Evolutionary conservation across 1,284 basidiomycete genomes (phyloP), one percentile per base, ranked within the genome.

Genomic region (Schizophyllum amplum): DNA sequence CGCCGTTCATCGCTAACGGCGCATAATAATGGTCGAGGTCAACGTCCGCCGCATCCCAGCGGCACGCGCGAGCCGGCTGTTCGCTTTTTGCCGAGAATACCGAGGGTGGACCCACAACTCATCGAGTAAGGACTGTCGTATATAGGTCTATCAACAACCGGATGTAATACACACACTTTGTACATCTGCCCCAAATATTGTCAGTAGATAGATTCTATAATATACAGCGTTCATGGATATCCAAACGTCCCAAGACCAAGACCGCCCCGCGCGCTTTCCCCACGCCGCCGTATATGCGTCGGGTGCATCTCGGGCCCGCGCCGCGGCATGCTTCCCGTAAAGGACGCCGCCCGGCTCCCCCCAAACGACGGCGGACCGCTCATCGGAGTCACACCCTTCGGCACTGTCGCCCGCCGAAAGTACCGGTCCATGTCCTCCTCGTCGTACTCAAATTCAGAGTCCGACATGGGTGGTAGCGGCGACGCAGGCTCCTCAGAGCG

Each of bases 401-500:
- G 20, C 13, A 20, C 48, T 11, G 21, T 21, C 48, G 48, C 13
- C 9, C 48, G 55, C 50, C 82, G 78, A 66, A 91, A 91, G 71
- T 91, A 91, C 53, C 79, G 75, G 61, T 90, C 88, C 75, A 91
- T 86, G 66, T 91, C 89, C 9, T 80, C 80, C 42, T 74, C 79
- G 61, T 90, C 86, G 60, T 90, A 88, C 57, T 91, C 87, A 24
- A 81, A 81, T 42, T 50, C 48, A 21, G 48, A 50, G 22, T 50
- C 48, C 24, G 48, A 50, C 48, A 50, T 50, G 20, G 75, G 74
- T 5, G 74, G 71, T 15, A 67, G 63, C 1, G 73, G 72, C 9
- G 78, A 75, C 9, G 72, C 68, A 49, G 63, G 60, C 61, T 55
- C 51, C 51, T 60, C 53, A 15, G 47, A 33, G 42, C 42, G 54